phyloP scores from a whole-genome alignment of 2,329 filamentous ascomycete species.

The Tympanopsis confertula region DNA sequence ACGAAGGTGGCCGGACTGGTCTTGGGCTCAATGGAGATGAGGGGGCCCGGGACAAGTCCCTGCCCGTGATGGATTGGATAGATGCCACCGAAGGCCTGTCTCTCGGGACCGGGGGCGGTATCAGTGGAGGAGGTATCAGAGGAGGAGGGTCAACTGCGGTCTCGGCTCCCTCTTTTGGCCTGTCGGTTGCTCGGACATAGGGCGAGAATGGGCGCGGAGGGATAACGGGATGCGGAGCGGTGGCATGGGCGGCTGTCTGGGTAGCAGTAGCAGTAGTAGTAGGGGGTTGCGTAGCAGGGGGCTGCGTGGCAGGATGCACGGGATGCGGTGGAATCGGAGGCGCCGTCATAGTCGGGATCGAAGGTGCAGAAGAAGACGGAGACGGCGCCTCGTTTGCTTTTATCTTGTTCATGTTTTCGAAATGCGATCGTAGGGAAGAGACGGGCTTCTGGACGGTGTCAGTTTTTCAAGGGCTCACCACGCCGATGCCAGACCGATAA shows the following conservation, averaged over 20 bases:
- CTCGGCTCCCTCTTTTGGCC: too few relatives aligned
- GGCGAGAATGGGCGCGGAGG: constrained; percentile 17
- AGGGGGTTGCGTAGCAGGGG: constrained; percentile 13
- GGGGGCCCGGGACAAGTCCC: neutral
- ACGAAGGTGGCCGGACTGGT: constrained; percentile 45
- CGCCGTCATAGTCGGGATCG: constrained; percentile 2
- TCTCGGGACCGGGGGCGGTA: constrained; percentile 20
- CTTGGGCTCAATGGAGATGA: constrained; percentile 24
- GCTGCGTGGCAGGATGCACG: neutral
- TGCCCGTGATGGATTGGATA: neutral
- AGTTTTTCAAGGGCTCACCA: constrained; percentile 8
- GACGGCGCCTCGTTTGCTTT: constrained; percentile 19
- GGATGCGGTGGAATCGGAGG: constrained; percentile 2
- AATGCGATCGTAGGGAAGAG: constrained; percentile 68
- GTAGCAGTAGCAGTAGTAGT: constrained; percentile 16
- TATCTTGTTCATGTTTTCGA: constrained; percentile 61
- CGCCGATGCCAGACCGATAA: constrained; percentile 7
- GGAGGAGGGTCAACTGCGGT: too few relatives aligned
- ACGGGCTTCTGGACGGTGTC: constrained; percentile 54
- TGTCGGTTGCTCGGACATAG: too few relatives aligned
- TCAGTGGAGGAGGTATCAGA: too few relatives aligned
- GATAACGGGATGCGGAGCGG: constrained; percentile 27
- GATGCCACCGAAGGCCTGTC: constrained; percentile 12
- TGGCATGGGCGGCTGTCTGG: constrained; percentile 19
- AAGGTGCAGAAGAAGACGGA: constrained; percentile 3